phyloP scores from a whole-genome alignment of 148 eudicot genomes.

The Rhododendron griersonianum region DNA sequence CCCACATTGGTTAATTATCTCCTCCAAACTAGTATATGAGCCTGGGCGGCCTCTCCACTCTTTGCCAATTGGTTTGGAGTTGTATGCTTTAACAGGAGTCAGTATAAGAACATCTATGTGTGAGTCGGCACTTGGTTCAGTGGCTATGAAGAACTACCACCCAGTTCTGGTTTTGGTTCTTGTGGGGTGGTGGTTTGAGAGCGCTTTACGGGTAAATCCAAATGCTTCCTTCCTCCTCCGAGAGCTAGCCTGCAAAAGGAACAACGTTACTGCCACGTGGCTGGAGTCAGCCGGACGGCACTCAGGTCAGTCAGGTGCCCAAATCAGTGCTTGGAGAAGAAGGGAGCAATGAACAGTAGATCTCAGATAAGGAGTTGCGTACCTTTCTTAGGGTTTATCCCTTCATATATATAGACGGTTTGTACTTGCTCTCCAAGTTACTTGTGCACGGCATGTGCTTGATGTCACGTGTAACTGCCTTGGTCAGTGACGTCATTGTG shows the following conservation, averaged over 20 bases:
- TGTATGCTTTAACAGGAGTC: not conserved
- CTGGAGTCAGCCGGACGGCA: not conserved
- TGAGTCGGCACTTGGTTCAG: not conserved
- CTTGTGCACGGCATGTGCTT: not conserved
- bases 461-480: not conserved
- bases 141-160: not conserved
- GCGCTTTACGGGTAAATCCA: not conserved
- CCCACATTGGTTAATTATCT: too few relatives aligned
- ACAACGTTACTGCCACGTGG: not conserved
- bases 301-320: not conserved
- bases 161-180: not conserved
- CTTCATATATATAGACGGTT: not conserved
- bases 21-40: too few relatives aligned
- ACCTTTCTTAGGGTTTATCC: not conserved
- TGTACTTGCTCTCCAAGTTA: not conserved
- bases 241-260: not conserved
- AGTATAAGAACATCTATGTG: not conserved
- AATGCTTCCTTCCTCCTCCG: not conserved
- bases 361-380: not conserved
- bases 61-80: too few relatives aligned
- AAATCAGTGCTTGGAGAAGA: not conserved
- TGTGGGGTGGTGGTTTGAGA: not conserved
- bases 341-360: too few relatives aligned
- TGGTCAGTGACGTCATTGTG: not conserved
- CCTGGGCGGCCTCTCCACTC: too few relatives aligned